These are phyloP conservation scores for Coemansia sp. DNA, from an alignment of 371 early-diverging fungal genomes.

Conservation along the genomic window DNA sequence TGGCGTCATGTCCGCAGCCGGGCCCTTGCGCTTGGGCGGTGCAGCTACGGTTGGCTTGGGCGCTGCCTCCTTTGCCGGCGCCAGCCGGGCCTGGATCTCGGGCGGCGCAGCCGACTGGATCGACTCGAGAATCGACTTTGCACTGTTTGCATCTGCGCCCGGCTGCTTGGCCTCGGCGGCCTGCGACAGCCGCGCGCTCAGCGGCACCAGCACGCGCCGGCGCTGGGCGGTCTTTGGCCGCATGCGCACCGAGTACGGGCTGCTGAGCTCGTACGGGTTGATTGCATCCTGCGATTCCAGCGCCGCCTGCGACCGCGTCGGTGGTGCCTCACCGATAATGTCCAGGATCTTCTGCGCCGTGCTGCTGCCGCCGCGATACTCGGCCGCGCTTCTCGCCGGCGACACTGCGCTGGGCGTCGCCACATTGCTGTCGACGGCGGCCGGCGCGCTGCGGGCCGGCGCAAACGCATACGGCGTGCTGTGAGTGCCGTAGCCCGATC, in stretches of 20 bases:
- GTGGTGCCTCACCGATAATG: slow-evolving; percentile 41
- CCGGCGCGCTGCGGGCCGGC: slow-evolving; percentile 4
- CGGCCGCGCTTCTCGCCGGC: background rate
- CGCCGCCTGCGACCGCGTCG: slow-evolving; percentile 28
- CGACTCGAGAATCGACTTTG: slow-evolving; percentile 25
- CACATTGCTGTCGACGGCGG: background rate
- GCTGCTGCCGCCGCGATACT: slow-evolving; percentile 15
- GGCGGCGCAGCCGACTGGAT: slow-evolving; percentile 45
- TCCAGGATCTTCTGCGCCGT: slow-evolving; percentile 43
- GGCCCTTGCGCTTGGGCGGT: no score
- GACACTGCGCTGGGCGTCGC: slow-evolving; percentile 1
- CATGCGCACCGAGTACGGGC: slow-evolving; percentile 37
- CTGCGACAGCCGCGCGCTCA: slow-evolving; percentile 30
- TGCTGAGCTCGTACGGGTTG: slow-evolving; percentile 41
- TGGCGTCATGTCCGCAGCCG: slow-evolving; percentile 5
- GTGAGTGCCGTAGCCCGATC: slow-evolving; percentile 36
- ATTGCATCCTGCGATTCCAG: slow-evolving; percentile 13
- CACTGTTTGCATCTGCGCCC: background rate
- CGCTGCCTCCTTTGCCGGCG: slow-evolving; percentile 15
- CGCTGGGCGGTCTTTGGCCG: slow-evolving; percentile 24
- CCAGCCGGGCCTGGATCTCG: slow-evolving; percentile 27
- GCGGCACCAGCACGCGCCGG: slow-evolving; percentile 39
- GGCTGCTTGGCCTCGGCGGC: slow-evolving; percentile 6
- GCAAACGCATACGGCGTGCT: slow-evolving; percentile 30
- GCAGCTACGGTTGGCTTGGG: background rate